Evolutionary conservation across 1,139 yeast genomes (phyloP).

Genomic region (Scheffersomyces segobiensis): DNA sequence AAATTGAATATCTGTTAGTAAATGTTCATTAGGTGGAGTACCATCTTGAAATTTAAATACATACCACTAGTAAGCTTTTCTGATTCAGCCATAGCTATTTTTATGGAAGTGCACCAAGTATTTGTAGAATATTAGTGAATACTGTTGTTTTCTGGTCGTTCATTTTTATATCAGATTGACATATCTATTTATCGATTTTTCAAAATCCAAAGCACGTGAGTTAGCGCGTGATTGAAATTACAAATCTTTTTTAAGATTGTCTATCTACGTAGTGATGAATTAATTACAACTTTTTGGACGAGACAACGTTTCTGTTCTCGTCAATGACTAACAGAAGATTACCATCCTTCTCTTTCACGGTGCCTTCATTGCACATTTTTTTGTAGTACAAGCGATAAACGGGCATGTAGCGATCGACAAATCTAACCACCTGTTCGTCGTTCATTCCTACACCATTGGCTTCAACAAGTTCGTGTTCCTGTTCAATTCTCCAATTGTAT

Average conservation of each 20-base stretch:
- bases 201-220: neutral
- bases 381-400: slow-evolving; percentile 70
- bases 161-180: neutral
- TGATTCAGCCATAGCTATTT: neutral
- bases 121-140: neutral
- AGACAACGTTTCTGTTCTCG: neutral
- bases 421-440: slow-evolving; percentile 61
- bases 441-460: slow-evolving; percentile 74
- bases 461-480: slow-evolving; percentile 68
- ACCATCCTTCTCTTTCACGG: neutral
- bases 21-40: neutral
- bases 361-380: slow-evolving; percentile 29
- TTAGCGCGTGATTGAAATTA: neutral
- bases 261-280: neutral
- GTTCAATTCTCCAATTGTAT: slow-evolving; percentile 79
- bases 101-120: neutral
- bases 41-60: neutral
- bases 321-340: neutral
- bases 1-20: slow-evolving; percentile 2
- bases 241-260: too few relatives aligned
- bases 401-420: slow-evolving; percentile 87
- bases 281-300: neutral
- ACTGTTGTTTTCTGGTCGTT: neutral
- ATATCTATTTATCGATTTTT: neutral
- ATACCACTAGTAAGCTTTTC: neutral